phyloP scores from a whole-genome alignment of 805 yeast genomes.

The Starmera caribaea region DNA sequence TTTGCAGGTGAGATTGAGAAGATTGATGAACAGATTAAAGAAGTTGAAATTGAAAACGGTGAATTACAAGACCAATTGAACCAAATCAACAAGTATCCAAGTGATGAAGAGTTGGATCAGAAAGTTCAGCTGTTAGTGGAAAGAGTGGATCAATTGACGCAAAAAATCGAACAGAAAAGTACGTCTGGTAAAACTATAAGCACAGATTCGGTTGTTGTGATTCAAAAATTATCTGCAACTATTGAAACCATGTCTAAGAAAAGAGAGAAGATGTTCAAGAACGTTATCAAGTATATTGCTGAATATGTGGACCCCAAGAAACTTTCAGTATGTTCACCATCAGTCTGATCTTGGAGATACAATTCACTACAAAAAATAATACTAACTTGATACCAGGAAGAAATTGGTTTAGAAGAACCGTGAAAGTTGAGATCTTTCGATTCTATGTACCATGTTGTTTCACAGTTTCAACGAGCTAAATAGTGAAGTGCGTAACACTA shows the following conservation, averaged over 20 bases:
- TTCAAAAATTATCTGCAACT: conserved; percentile 1
- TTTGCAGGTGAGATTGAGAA: neutral
- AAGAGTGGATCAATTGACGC: neutral
- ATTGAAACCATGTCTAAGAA: conserved; percentile 5
- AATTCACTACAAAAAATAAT: neutral
- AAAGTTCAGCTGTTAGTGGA: neutral
- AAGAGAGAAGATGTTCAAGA: conserved; percentile 9
- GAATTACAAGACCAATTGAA: conserved; percentile 3
- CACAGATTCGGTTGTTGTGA: conserved; percentile 3
- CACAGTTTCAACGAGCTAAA: no score
- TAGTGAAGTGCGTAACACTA: no score
- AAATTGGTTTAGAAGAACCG: neutral
- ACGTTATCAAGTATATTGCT: conserved; percentile 9
- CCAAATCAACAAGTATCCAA: conserved; percentile 6
- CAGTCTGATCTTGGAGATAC: no score
- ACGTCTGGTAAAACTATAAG: conserved; percentile 3
- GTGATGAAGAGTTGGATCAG: conserved; percentile 4
- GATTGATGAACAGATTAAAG: neutral
- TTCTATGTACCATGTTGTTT: no score
- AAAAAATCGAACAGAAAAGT: neutral
- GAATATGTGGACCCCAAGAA: conserved; percentile 12
- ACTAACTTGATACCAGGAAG: neutral
- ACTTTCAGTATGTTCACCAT: conserved; percentile 7
- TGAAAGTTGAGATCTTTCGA: no score
- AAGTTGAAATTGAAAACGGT: neutral